Evolutionary conservation across 164 flowering plant genomes (phyloP), one percentile per base, ranked within the genome.

Genomic region (Magnolia officinalis): DNA sequence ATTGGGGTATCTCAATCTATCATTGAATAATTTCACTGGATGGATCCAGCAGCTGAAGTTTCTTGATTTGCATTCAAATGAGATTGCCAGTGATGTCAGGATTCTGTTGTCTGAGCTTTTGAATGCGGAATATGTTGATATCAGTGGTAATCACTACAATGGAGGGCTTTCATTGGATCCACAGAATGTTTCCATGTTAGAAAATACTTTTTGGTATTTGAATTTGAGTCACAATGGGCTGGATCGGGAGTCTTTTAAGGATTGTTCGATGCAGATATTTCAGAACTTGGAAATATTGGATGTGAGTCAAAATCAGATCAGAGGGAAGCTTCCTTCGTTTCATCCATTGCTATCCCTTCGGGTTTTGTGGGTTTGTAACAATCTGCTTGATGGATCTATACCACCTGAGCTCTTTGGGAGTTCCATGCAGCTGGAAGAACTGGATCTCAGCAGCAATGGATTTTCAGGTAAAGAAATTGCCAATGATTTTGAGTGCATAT

Each of bases 381-480:
- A 94, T 84, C 87, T 71, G 80, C 79, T 96, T n/a, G 82, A 37
- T 67, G 99, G 98, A 45, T 67, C 82, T 6, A 50, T 96, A 8
- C 94, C 96, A 0, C 86, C 26, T 67, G 96, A 85, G 80, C 78
- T 96, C 78, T 80, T 96, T 75, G 78, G 82, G 74, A 84, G 85
- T 51, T 79, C 72, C 24, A 74, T 86, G 49, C 90, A 87, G 0
- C 77, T 94, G 85, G 72, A 75, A 76, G 98, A 94, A 74, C 76
- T 96, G 87, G 99, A 96, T 94, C 96, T 96, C 80, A 96, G 98
- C 80, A 76, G 77, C 76, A 96, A 96, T 82, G 88, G 86, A 19
- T 90, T 95, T 82, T 89, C 92, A 72, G 98, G 99, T 95, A 85
- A 77, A 52, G 29, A 26, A 31, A 50, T 70, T 76, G n/a, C 29